Evolutionary conservation across 2,329 filamentous ascomycete species (phyloP).

Genomic region (Neoarthrinium moseri): DNA sequence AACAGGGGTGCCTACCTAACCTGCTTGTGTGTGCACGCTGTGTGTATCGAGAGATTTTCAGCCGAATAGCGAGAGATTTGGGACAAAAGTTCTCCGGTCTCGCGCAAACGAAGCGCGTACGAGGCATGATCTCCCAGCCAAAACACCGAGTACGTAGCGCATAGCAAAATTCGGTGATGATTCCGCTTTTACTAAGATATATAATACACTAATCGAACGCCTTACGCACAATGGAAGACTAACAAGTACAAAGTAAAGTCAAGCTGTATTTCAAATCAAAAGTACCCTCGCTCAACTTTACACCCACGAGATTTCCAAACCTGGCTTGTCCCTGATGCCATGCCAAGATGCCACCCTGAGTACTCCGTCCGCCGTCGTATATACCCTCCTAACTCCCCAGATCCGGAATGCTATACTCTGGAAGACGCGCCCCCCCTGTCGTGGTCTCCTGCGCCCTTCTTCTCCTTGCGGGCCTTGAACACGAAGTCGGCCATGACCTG

Average conservation of each 20-base stretch:
- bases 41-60: too few relatives aligned
- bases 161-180: too few relatives aligned
- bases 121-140: too few relatives aligned
- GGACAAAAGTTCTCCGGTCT: too few relatives aligned
- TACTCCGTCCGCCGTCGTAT: neutral
- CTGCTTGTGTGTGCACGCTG: too few relatives aligned
- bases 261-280: neutral
- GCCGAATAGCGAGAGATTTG: too few relatives aligned
- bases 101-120: too few relatives aligned
- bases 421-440: slow-evolving; percentile 1
- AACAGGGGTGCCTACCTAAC: too few relatives aligned
- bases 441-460: slow-evolving; percentile 44
- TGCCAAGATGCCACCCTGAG: neutral
- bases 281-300: neutral
- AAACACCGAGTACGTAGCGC: too few relatives aligned
- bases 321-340: neutral
- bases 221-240: neutral
- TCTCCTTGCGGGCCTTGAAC: slow-evolving; percentile 84
- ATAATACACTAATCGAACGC: neutral
- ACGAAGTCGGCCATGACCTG: slow-evolving; percentile 87
- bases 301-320: slow-evolving; percentile 6
- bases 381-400: neutral
- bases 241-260: neutral
- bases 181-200: neutral
- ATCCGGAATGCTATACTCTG: neutral